These are phyloP conservation scores for Aspergillus tamarii DNA, from an alignment of 2,329 filamentous ascomycete genomes.

Conservation along the genomic window DNA sequence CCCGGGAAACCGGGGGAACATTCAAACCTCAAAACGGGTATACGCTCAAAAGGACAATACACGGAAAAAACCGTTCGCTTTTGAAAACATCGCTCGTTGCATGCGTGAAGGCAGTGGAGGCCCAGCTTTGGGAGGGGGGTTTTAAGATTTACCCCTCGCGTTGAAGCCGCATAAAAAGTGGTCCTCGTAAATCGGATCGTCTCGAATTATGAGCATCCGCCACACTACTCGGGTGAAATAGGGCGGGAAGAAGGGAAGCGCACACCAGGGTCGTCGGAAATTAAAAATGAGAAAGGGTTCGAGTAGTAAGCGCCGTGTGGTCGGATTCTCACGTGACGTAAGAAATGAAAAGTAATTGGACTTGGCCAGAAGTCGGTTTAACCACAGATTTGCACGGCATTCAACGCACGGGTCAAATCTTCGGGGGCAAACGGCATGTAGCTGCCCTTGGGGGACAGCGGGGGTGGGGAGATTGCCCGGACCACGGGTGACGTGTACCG, in stretches of 20 bases:
- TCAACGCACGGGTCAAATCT: constrained; percentile 41
- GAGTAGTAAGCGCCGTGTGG: neutral
- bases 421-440: constrained; percentile 39
- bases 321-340: constrained; percentile 6
- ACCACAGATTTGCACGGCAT: constrained; percentile 38
- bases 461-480: constrained; percentile 30
- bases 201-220: neutral
- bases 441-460: constrained; percentile 28
- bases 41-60: constrained; percentile 34
- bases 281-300: constrained; percentile 2
- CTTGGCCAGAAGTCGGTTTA: constrained; percentile 19
- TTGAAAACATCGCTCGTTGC: constrained; percentile 16
- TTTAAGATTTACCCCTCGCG: constrained; percentile 12
- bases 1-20: neutral
- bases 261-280: constrained; percentile 14
- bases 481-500: constrained; percentile 36
- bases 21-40: constrained; percentile 27
- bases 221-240: constrained; percentile 3
- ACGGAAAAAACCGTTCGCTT: constrained; percentile 17
- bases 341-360: constrained; percentile 7
- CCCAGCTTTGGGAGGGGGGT: neutral
- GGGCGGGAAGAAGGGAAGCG: constrained; percentile 8
- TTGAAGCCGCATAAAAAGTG: constrained; percentile 1
- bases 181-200: constrained; percentile 1
- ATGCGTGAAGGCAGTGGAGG: constrained; percentile 13